Evolutionary conservation across 352 stramenopile genomes (phyloP).

Genomic region (Phytophthora boehmeriae): DNA sequence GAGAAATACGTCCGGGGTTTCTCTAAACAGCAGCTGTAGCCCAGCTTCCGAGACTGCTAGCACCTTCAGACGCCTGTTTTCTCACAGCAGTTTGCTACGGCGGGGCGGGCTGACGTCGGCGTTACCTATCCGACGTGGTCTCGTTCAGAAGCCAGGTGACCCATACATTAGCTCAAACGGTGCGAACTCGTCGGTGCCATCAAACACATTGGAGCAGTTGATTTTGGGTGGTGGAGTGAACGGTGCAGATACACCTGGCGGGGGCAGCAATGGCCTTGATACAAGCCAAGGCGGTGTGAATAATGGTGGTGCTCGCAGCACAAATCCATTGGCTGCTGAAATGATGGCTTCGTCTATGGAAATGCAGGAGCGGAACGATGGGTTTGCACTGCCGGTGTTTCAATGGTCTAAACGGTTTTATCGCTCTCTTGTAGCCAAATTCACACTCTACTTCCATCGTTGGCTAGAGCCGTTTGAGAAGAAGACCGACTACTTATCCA

Average conservation of each 20-base stretch:
- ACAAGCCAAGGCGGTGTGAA: constrained; percentile 27
- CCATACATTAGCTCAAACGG: constrained; percentile 48
- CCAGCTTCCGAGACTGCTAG: constrained; percentile 43
- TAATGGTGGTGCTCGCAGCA: constrained; percentile 39
- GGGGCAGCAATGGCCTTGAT: constrained; percentile 26
- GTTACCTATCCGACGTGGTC: constrained; percentile 41
- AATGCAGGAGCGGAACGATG: constrained; percentile 77
- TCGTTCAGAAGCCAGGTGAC: constrained; percentile 51
- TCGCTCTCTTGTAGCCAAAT: constrained; percentile 85
- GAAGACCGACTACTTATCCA: constrained; percentile 62
- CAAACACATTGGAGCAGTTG: constrained; percentile 71
- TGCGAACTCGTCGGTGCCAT: constrained; percentile 36
- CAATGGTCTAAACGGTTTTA: constrained; percentile 86
- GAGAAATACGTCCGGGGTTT: constrained; percentile 36
- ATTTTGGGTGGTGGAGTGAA: constrained; percentile 55
- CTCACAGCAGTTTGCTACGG: constrained; percentile 65
- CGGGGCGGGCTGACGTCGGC: constrained; percentile 35
- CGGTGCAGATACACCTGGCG: constrained; percentile 15
- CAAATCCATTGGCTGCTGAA: constrained; percentile 66
- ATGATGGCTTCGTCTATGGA: constrained; percentile 83
- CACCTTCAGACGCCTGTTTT: constrained; percentile 65
- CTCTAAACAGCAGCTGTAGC: constrained; percentile 45
- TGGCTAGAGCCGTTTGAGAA: constrained; percentile 80
- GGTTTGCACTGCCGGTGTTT: constrained; percentile 79
- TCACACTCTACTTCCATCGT: constrained; percentile 81